Conservation (phyloP, 2,329 filamentous ascomycete species). For the Elsinoe batatas region DNA sequence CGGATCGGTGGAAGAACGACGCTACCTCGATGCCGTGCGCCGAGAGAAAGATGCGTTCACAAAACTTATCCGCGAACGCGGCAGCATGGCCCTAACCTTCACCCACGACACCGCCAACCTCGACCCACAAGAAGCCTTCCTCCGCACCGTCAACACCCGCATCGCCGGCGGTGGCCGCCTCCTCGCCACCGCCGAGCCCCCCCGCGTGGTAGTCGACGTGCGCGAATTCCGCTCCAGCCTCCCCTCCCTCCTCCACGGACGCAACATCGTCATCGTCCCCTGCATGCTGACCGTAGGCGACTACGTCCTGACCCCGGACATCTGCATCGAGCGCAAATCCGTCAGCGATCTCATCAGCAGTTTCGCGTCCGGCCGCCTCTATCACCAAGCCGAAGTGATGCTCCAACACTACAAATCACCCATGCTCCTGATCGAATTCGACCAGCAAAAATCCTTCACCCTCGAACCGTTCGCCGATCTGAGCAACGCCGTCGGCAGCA, state of each 20-base stretch:
- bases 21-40: constrained; percentile 34
- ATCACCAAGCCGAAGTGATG: constrained; percentile 89
- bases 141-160: constrained; percentile 90
- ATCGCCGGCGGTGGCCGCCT: constrained; percentile 89
- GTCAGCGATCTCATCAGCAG: constrained; percentile 84
- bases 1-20: constrained; percentile 40
- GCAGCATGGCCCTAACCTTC: constrained; percentile 79
- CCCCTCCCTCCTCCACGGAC: constrained; percentile 81
- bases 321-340: constrained; percentile 92
- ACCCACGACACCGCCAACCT: constrained; percentile 60
- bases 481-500: constrained; percentile 53
- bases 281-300: constrained; percentile 96
- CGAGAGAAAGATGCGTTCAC: constrained; percentile 95
- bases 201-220: constrained; percentile 87
- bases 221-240: constrained; percentile 91
- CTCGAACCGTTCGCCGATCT: constrained; percentile 53
- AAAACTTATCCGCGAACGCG: constrained; percentile 85
- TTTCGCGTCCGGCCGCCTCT: constrained; percentile 83
- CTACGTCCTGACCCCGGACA: constrained; percentile 82
- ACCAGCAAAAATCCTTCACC: constrained; percentile 94
- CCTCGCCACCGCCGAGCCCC: constrained; percentile 72
- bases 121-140: constrained; percentile 82
- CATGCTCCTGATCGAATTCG: constrained; percentile 94
- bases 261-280: constrained; percentile 78
- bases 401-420: constrained; percentile 81